Evolutionary conservation across 179 eudicot species (phyloP).

Genomic region (Silene coronaria): DNA sequence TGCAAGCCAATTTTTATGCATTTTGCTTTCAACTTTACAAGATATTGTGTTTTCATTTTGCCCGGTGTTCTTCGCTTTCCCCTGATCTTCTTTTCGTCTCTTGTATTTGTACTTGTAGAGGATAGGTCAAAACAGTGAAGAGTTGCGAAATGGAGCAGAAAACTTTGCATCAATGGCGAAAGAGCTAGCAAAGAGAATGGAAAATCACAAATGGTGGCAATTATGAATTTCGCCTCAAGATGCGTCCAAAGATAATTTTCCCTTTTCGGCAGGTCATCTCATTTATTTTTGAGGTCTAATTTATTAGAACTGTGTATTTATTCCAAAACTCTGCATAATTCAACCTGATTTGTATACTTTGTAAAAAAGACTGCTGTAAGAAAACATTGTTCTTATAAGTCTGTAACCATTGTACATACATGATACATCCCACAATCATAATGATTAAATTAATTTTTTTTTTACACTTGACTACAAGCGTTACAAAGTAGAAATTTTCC

Average conservation of each 20-base stretch:
- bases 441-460: too few species aligned
- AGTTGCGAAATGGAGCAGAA: conserved; percentile 66
- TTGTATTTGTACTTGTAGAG: conserved; percentile 37
- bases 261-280: not conserved
- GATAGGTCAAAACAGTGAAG: conserved; percentile 65
- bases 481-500: too few species aligned
- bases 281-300: not conserved
- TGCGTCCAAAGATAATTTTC: not conserved
- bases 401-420: conserved; percentile 1
- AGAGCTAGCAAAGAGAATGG: conserved; percentile 78
- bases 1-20: too few species aligned
- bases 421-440: not conserved
- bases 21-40: too few species aligned
- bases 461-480: too few species aligned
- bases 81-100: not conserved
- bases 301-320: not conserved
- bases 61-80: not conserved
- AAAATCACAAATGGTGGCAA: conserved; percentile 87
- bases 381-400: not conserved
- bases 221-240: conserved; percentile 26
- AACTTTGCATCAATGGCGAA: conserved; percentile 80
- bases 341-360: conserved; percentile 4
- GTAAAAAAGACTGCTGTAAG: not conserved
- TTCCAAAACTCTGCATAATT: not conserved
- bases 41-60: not conserved